These are phyloP conservation scores for Vitis hybrid DNA, from an alignment of 177 flowering plant genomes.

Conservation along the genomic window DNA sequence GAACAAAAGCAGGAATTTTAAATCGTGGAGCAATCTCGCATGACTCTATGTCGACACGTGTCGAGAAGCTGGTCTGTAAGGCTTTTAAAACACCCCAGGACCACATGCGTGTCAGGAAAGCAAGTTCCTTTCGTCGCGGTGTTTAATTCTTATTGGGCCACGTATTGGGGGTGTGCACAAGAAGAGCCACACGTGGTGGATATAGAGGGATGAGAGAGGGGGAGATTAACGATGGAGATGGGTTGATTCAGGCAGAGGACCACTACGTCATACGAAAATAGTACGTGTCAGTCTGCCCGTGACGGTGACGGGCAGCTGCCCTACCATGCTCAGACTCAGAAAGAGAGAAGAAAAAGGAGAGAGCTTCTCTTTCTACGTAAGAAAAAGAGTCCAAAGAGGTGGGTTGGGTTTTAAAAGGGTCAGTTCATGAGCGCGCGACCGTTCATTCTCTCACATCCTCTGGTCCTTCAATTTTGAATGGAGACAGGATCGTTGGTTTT, in stretches of 20 bases:
- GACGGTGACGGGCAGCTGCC: constrained; percentile 38
- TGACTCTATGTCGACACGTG: constrained; percentile 11
- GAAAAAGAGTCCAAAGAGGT: too few relatives aligned
- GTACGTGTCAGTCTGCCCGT: constrained; percentile 28
- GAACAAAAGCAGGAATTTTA: constrained; percentile 10
- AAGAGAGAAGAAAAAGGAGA: neutral
- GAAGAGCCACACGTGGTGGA: constrained; percentile 21
- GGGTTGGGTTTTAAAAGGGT: neutral
- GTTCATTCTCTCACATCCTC: neutral
- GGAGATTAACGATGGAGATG: constrained; percentile 32
- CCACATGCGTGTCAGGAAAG: constrained; percentile 46
- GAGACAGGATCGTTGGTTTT: neutral
- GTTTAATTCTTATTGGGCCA: constrained; percentile 26
- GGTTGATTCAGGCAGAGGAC: constrained; percentile 16
- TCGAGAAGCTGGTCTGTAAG: neutral
- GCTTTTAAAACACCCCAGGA: constrained; percentile 8
- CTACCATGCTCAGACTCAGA: constrained; percentile 1
- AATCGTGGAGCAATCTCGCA: constrained; percentile 1
- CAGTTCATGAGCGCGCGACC: constrained; percentile 3
- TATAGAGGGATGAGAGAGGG: constrained; percentile 1
- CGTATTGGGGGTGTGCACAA: constrained; percentile 11
- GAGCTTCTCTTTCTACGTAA: too few relatives aligned
- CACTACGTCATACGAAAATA: constrained; percentile 26
- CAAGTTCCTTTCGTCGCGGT: constrained; percentile 8
- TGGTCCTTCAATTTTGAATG: neutral